Evolutionary conservation across 306 rosid species (phyloP).

Genomic region (Oxytropis ochrocephala): DNA sequence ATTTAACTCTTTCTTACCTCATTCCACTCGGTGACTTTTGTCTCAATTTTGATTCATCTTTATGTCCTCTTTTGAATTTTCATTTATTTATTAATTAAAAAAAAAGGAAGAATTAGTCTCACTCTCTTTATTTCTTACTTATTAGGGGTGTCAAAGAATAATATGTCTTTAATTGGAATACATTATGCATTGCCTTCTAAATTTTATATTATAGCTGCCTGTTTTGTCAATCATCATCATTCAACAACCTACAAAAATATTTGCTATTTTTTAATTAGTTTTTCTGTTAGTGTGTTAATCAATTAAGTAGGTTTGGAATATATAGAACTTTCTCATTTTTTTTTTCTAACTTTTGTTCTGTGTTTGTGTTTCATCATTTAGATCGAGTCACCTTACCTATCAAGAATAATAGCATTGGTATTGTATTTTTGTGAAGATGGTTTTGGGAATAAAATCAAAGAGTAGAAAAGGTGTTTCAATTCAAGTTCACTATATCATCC

Average conservation of each 20-base stretch:
- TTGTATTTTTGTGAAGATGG: slow-evolving; percentile 39
- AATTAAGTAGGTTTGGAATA: background rate
- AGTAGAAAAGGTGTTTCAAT: slow-evolving; percentile 42
- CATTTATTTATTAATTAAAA: background rate
- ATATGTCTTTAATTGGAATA: background rate
- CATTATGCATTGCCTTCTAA: slow-evolving; percentile 18
- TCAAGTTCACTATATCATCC: slow-evolving; percentile 51
- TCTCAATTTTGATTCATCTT: slow-evolving; percentile 2
- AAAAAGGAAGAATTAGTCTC: background rate
- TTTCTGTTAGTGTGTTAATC: background rate
- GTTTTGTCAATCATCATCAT: background rate
- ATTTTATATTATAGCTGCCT: background rate
- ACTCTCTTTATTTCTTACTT: background rate
- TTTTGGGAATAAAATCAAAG: slow-evolving; percentile 72
- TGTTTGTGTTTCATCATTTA: slow-evolving; percentile 32
- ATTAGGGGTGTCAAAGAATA: slow-evolving; percentile 2
- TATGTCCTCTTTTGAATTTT: slow-evolving; percentile 7
- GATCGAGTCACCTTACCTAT: slow-evolving; percentile 6
- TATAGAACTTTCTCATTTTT: background rate
- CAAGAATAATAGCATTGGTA: slow-evolving; percentile 18
- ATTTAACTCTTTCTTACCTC: slow-evolving; percentile 25
- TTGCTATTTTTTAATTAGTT: background rate
- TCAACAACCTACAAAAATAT: background rate
- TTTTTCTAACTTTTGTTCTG: slow-evolving; percentile 17
- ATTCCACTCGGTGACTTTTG: slow-evolving; percentile 30